Conservation (phyloP, 257 asterid species). For the Solanum sejunctum region DNA sequence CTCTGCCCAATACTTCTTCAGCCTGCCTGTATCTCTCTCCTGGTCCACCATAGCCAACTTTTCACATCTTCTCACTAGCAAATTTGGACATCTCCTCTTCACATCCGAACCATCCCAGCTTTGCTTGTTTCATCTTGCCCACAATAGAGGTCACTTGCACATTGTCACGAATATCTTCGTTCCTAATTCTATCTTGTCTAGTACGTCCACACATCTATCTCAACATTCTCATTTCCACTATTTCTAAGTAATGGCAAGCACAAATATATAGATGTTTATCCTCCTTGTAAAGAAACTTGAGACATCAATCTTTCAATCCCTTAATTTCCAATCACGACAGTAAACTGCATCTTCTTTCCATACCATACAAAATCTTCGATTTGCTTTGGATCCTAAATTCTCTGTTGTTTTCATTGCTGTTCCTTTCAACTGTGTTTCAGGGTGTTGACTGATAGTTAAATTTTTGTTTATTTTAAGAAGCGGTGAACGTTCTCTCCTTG, state of each 20-base stretch:
- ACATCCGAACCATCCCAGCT: not conserved
- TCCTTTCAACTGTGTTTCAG: conserved; percentile 20
- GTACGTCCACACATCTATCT: not conserved
- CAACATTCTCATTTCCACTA: not conserved
- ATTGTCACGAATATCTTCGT: not conserved
- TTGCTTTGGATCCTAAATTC: not conserved
- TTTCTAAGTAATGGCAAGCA: not conserved
- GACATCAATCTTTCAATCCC: not conserved
- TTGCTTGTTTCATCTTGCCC: not conserved
- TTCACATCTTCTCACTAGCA: not conserved
- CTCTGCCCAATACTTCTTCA: not conserved
- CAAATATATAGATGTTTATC: not conserved
- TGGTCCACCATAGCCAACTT: not conserved
- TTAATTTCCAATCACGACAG: not conserved
- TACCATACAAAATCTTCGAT: not conserved
- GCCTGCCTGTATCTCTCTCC: not conserved
- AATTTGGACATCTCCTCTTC: not conserved
- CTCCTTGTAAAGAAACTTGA: not conserved
- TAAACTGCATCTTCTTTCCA: not conserved
- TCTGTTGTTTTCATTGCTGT: not conserved
- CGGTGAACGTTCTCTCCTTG: conserved; percentile 72
- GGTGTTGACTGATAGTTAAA: conserved; percentile 49
- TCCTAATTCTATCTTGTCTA: not conserved
- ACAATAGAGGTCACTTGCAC: not conserved
- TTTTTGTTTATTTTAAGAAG: conserved; percentile 57